Evolutionary conservation across 768 basidiomycete genomes (phyloP), one percentile per base, ranked within the genome.

Genomic region (Termitomyces sp.): DNA sequence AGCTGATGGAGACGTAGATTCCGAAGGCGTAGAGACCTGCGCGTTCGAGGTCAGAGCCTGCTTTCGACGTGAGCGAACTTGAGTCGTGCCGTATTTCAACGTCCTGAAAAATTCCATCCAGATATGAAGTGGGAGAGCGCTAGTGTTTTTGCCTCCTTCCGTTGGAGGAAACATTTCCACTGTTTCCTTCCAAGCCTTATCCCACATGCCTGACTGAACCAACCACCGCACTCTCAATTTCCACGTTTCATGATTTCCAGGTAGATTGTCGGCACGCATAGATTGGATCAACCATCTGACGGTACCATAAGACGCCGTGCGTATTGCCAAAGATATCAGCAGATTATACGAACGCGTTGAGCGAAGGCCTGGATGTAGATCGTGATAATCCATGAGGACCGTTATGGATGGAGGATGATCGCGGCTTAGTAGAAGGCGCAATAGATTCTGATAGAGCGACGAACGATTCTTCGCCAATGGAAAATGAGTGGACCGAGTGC

Each of bases 151-250:
- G 15, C 16, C 23, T 22, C 7, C 57, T 29, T 45, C 18, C 29
- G 67, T 56, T 63, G 53, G 49, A 61, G 46, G 25, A 2, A 22
- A 46, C 7, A 40, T 32, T 23, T 52, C 47, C 59, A 69, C 61
- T 25, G 75, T 71, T 45, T 73, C 71, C 13, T 60, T 59, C 84
- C 84, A 88, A 20, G 85, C 88, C 22, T 73, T 66, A 11, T 75
- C 65, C 86, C 86, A 89, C 40, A 64, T 66, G 7, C 82, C 86
- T 3, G 73, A 71, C 43, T 77, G 73, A 42, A 89, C 72, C 49
- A 85, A 67, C 72, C 76, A 80, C 18, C 88, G 79, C 56, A 80
- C 76, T 53, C 74, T 72, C 36, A 89, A 67, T 66, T 79, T 79
- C 66, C 75, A 71, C 1, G 88, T 87, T 61, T 85, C 80, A 45